These are phyloP conservation scores for Omphalotus olearius DNA, from an alignment of 1,284 basidiomycete species.

Conservation along the genomic window DNA sequence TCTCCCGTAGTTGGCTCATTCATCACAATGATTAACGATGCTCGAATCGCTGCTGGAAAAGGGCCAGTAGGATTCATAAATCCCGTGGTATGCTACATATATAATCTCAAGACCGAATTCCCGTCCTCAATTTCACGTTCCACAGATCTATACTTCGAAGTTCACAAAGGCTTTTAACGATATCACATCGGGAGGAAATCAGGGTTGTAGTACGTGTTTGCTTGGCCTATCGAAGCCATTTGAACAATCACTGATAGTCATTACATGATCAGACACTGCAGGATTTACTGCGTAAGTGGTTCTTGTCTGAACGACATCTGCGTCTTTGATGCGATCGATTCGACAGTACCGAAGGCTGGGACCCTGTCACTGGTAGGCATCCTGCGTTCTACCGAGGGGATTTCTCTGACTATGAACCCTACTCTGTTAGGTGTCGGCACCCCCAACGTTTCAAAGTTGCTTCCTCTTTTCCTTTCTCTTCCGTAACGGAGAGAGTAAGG, in stretches of 20 bases:
- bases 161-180: constrained; percentile 42
- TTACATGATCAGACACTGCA: constrained; percentile 15
- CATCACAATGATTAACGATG: constrained; percentile 44
- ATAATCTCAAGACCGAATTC: background rate
- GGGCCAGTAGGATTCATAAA: constrained; percentile 35
- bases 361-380: constrained; percentile 34
- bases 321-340: background rate
- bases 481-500: background rate
- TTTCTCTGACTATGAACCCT: background rate
- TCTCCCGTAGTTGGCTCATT: constrained; percentile 39
- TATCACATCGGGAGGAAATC: constrained; percentile 43
- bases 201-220: constrained; percentile 33
- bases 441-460: constrained; percentile 8
- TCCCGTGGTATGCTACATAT: constrained; percentile 27
- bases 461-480: constrained; percentile 9
- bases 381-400: background rate
- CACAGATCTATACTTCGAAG: constrained; percentile 33
- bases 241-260: background rate
- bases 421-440: constrained; percentile 9
- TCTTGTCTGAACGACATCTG: background rate
- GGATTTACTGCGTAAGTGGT: constrained; percentile 33
- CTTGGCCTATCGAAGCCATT: no score
- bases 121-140: background rate
- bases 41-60: constrained; percentile 35
- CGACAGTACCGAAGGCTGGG: constrained; percentile 32